A percentile compares a stretch with the other conserved stretches of the same genome.
These are phyloP conservation scores for Microdochium trichocladiopsis DNA, from an alignment of 2,329 filamentous ascomycete genomes.

Conservation along the genomic window DNA sequence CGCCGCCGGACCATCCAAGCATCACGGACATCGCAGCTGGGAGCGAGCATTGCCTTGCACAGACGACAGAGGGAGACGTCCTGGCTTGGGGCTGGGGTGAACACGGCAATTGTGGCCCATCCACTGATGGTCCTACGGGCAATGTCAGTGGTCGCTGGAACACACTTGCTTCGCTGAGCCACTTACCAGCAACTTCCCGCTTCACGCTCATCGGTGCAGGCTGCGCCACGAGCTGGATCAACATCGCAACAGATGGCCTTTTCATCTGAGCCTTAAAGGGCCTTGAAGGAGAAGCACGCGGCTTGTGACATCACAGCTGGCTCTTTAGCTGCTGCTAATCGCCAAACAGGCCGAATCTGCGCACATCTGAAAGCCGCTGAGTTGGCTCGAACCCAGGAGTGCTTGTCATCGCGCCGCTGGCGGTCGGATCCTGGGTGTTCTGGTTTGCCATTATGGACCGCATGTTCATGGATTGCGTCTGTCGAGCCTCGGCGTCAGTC, in stretches of 20 bases:
- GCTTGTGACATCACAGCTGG: slow-evolving; percentile 1
- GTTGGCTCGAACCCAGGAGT: slow-evolving; percentile 55
- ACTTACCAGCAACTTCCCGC: slow-evolving; percentile 39
- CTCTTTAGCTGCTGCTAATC: slow-evolving; percentile 10
- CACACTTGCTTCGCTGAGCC: slow-evolving; percentile 51
- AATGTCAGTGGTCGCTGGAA: slow-evolving; percentile 67
- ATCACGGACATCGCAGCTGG: slow-evolving; percentile 66
- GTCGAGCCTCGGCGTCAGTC: slow-evolving; percentile 21
- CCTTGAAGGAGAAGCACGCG: slow-evolving; percentile 4
- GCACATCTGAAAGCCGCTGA: slow-evolving; percentile 64
- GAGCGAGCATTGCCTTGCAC: slow-evolving; percentile 80
- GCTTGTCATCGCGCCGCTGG: slow-evolving; percentile 4
- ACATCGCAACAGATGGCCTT: slow-evolving; percentile 27
- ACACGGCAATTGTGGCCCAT: slow-evolving; percentile 87
- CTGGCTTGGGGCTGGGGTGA: slow-evolving; percentile 95
- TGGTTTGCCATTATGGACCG: slow-evolving; percentile 26
- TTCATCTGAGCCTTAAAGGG: slow-evolving; percentile 19
- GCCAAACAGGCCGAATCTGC: slow-evolving; percentile 34
- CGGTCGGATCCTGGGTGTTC: slow-evolving; percentile 13
- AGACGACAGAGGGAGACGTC: slow-evolving; percentile 59
- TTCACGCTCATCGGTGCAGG: slow-evolving; percentile 69
- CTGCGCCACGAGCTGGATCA: slow-evolving; percentile 83
- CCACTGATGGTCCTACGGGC: slow-evolving; percentile 43
- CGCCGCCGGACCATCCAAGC: slow-evolving; percentile 52
- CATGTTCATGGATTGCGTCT: slow-evolving; percentile 34